Evolutionary conservation across 441 rosid species (phyloP).

Genomic region (Syzygium syzygioides): DNA sequence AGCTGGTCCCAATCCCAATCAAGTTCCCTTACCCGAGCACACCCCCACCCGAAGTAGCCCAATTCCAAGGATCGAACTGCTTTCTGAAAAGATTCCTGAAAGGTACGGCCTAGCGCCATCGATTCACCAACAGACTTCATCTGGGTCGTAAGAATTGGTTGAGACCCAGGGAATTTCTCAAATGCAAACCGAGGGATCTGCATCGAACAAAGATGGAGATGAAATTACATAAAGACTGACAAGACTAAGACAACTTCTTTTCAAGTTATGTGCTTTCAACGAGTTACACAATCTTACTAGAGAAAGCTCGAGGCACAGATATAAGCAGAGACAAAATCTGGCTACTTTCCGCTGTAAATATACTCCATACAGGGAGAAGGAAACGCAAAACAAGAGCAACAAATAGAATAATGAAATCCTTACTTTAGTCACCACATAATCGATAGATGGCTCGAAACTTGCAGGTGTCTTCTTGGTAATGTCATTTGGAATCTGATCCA

Average conservation of each 20-base stretch:
- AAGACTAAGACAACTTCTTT: background rate
- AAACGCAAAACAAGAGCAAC: background rate
- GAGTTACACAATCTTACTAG: background rate
- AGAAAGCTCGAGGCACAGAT: background rate
- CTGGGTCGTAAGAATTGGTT: conserved; percentile 87
- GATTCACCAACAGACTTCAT: conserved; percentile 98
- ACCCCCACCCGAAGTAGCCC: conserved; percentile 94
- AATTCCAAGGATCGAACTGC: conserved; percentile 79
- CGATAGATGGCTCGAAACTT: conserved; percentile 96
- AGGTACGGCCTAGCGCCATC: conserved; percentile 92
- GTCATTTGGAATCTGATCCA: conserved; percentile 97
- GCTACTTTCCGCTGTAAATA: background rate
- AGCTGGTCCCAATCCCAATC: conserved; percentile 88
- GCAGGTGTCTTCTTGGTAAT: conserved; percentile 96
- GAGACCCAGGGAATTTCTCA: conserved; percentile 97
- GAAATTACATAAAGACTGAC: background rate
- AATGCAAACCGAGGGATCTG: conserved; percentile 96
- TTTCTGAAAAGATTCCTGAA: conserved; percentile 96
- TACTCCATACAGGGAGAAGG: background rate
- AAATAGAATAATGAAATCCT: background rate
- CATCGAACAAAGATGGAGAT: conserved; percentile 3
- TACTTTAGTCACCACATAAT: conserved; percentile 97
- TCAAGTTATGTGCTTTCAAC: background rate
- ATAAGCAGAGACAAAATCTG: background rate
- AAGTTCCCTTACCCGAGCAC: conserved; percentile 67